Conservation (phyloP, 495 filamentous ascomycete species). For the Hyaloscypha finlandica region DNA sequence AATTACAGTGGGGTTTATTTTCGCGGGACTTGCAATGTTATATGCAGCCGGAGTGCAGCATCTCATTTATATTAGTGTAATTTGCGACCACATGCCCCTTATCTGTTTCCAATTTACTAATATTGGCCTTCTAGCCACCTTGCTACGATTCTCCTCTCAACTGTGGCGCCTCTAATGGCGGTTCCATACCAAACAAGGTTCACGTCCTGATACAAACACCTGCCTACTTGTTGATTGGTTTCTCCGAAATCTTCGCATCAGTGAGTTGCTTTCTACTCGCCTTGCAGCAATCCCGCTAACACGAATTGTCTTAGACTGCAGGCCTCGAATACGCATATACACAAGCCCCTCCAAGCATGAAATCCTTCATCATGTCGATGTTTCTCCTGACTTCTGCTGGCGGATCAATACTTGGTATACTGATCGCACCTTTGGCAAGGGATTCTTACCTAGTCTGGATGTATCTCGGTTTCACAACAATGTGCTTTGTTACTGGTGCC, state of each 20-base stretch:
- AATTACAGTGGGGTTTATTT: constrained; percentile 69
- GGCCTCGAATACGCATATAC: constrained; percentile 71
- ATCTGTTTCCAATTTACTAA: not conserved
- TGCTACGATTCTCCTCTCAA: constrained; percentile 56
- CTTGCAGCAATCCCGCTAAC: not conserved
- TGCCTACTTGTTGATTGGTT: constrained; percentile 40
- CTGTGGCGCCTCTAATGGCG: constrained; percentile 17
- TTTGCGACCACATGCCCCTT: not conserved
- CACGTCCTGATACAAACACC: constrained; percentile 35
- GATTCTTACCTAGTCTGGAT: constrained; percentile 70
- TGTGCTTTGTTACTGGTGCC: constrained; percentile 55
- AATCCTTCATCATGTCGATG: constrained; percentile 69
- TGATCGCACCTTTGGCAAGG: constrained; percentile 61
- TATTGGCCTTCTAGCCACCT: constrained; percentile 21
- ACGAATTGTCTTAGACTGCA: constrained; percentile 25
- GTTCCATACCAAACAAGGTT: constrained; percentile 41
- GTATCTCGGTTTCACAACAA: constrained; percentile 63
- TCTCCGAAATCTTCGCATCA: constrained; percentile 46
- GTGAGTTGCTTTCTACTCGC: constrained; percentile 20
- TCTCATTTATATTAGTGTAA: constrained; percentile 63
- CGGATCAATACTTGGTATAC: constrained; percentile 67
- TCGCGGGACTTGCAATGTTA: constrained; percentile 63
- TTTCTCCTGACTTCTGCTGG: constrained; percentile 71
- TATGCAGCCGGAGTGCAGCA: constrained; percentile 65
- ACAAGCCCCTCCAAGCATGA: constrained; percentile 78